These are phyloP conservation scores for Cyclotella distinguenda DNA, from an alignment of 108 stramenopile species.

Conservation along the genomic window DNA sequence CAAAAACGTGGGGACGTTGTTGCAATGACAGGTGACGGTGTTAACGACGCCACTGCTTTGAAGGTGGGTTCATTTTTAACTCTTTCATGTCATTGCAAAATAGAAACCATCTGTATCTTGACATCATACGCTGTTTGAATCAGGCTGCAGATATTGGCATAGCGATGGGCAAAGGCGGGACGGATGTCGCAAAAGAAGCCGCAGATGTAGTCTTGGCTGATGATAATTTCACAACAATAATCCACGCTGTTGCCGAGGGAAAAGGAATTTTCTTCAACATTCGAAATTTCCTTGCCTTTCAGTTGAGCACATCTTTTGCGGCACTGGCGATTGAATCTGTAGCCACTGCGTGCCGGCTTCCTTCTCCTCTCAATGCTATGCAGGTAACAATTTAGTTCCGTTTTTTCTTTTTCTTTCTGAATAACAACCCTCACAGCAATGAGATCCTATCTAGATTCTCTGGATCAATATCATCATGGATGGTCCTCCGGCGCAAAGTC, in stretches of 20 bases:
- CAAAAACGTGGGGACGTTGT: slow-evolving; percentile 92
- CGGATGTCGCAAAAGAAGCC: slow-evolving; percentile 98
- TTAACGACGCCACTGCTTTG: slow-evolving; percentile 95
- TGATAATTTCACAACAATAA: slow-evolving; percentile 93
- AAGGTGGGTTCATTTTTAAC: slow-evolving; percentile 52
- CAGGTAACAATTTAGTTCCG: slow-evolving; percentile 57
- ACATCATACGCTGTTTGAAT: not conserved
- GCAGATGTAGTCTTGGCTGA: slow-evolving; percentile 93
- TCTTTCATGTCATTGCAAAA: not conserved
- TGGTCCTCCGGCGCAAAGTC: slow-evolving; percentile 90
- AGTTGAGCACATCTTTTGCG: slow-evolving; percentile 94
- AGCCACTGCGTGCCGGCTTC: slow-evolving; percentile 82
- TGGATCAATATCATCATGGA: slow-evolving; percentile 99
- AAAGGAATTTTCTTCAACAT: slow-evolving; percentile 99
- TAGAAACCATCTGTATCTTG: not conserved
- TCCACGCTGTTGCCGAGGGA: slow-evolving; percentile 92
- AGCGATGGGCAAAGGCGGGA: slow-evolving; percentile 94
- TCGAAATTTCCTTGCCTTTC: slow-evolving; percentile 95
- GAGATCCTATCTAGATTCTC: not conserved
- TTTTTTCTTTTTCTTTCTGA: too few relatives aligned
- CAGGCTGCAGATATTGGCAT: slow-evolving; percentile 96
- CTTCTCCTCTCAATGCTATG: slow-evolving; percentile 95
- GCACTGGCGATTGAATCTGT: slow-evolving; percentile 90
- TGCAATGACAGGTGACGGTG: slow-evolving; percentile 98
- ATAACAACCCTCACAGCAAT: not conserved